These are phyloP conservation scores for Dothidotthia symphoricarpi DNA, from an alignment of 2,329 filamentous ascomycete genomes.

Conservation along the genomic window DNA sequence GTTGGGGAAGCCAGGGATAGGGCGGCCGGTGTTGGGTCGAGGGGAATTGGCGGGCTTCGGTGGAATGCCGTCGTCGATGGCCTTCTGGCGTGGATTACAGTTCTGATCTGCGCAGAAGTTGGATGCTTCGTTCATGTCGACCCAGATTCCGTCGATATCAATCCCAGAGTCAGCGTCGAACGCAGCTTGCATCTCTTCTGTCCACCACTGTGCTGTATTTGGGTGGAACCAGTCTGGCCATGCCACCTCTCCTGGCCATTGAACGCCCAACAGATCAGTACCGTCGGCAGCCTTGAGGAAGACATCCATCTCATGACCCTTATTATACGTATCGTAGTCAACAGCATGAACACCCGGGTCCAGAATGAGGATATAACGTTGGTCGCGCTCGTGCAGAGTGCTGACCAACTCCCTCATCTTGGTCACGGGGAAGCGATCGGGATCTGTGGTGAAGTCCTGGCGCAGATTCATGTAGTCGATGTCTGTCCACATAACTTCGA, in stretches of 20 bases:
- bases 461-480: constrained; percentile 67
- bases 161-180: constrained; percentile 64
- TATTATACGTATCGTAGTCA: constrained; percentile 58
- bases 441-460: constrained; percentile 64
- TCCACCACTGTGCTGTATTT: constrained; percentile 67
- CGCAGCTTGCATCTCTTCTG: constrained; percentile 63
- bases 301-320: constrained; percentile 58
- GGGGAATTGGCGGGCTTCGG: constrained; percentile 57
- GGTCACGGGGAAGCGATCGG: constrained; percentile 60
- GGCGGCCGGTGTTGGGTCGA: constrained; percentile 58
- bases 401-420: constrained; percentile 65
- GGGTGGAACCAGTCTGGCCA: constrained; percentile 77
- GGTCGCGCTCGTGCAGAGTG: constrained; percentile 64
- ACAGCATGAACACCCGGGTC: constrained; percentile 59
- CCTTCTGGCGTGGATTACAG: constrained; percentile 40
- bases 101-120: constrained; percentile 49
- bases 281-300: constrained; percentile 58
- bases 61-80: constrained; percentile 50
- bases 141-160: constrained; percentile 72
- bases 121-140: constrained; percentile 45
- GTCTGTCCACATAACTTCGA: constrained; percentile 73
- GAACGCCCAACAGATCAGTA: constrained; percentile 60
- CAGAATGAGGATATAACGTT: constrained; percentile 76
- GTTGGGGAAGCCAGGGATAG: constrained; percentile 66
- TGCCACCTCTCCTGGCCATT: constrained; percentile 72